Percentiles rank a stretch among this genome's conserved stretches.
Evolutionary conservation across 1,139 yeast species (phyloP).

Genomic region (Kluyveromyces sp.): DNA sequence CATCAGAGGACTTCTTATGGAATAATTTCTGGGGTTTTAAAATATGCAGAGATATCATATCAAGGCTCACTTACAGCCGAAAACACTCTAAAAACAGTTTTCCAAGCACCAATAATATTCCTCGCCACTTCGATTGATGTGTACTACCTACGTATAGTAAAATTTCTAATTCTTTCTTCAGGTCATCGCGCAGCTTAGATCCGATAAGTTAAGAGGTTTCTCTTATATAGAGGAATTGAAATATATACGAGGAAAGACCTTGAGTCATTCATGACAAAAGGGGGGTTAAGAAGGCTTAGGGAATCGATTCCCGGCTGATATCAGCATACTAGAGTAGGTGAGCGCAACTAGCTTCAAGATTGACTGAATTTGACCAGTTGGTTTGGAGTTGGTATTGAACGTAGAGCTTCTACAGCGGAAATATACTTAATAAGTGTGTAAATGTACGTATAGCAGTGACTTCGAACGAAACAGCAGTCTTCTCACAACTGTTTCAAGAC

Average conservation of each 20-base stretch:
- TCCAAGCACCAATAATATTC: neutral
- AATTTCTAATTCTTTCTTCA: no score
- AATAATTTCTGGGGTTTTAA: conserved; percentile 5
- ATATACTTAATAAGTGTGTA: neutral
- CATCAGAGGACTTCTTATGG: conserved; percentile 5
- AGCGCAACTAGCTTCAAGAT: no score
- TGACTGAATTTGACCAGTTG: no score
- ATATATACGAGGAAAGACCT: neutral
- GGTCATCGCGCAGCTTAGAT: no score
- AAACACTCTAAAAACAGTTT: no score
- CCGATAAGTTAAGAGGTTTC: neutral
- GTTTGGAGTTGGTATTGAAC: no score
- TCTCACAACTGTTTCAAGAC: conserved; percentile 29
- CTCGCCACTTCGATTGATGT: no score
- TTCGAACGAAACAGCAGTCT: neutral
- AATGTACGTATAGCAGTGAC: neutral
- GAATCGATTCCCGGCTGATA: neutral
- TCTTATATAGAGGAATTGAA: neutral
- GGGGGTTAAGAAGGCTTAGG: neutral
- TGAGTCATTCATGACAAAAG: neutral
- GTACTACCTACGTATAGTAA: no score
- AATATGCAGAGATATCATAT: neutral
- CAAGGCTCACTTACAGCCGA: no score
- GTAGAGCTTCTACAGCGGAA: no score
- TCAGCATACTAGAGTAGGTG: neutral